Evolutionary conservation across 1,139 yeast species (phyloP), one percentile per base, ranked within the genome.

Genomic region (Chernovozyma sophiae-reginae): DNA sequence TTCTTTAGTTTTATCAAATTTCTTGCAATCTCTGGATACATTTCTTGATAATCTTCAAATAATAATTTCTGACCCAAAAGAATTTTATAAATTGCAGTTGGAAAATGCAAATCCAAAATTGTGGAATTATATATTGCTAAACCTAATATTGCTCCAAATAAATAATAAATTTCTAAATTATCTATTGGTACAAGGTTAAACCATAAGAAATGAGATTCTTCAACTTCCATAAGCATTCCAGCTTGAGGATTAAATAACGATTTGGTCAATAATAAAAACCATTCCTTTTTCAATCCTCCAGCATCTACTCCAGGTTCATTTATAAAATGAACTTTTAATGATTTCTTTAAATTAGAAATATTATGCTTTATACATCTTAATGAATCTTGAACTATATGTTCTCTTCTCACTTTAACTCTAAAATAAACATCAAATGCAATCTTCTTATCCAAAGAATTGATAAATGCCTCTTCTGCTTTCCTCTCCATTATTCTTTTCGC

Each of bases 281-380:
- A 92, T 53, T 92, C 97, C 53, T 89, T 90, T 46, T 81, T 77
- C 42, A 90, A 67, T 0, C 98, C 98, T 1, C 97, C 98, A 0
- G 89, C 97, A 63, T 92, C 98, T 17, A 90, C 73, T 0, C 97
- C 97, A 0, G 92, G 94, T 52, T 92, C 97, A 38, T 81, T 81
- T 3, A 82, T 58, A 56, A 92, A 92, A 49, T 85, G 90, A 11
- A 92, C 83, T 44, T 79, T 71, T 22, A 90, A 60, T 3, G 87
- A 75, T 53, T 89, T 90, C 51, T 83, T 81, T 43, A 90, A 65
- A 48, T 86, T 87, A 11, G 60, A 58, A 32, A 74, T 77, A 48
- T 81, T 77, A 10, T 60, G 53, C 38, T 77, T 75, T 27, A 90
- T 79, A 39, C 78, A 70, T n/a, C 70, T 63, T 25, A 92, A 60